Conservation (phyloP, 2,329 filamentous ascomycete species). For the Zymoseptoria ardabiliae region DNA sequence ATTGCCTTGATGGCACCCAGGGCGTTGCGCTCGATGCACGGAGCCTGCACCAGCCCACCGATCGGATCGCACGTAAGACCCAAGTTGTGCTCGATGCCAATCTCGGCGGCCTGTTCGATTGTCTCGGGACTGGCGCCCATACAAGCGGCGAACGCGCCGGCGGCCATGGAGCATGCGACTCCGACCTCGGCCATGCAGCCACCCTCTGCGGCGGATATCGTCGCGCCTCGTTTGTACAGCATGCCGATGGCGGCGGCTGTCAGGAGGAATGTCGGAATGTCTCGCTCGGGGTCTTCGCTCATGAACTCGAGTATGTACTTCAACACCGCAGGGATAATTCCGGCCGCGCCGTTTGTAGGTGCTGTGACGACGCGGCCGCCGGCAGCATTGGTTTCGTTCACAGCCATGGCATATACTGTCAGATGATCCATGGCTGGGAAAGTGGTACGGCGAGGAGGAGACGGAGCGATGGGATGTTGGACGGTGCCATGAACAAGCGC, state of each 20-base stretch:
- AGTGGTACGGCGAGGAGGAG: constrained; percentile 40
- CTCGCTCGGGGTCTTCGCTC: constrained; percentile 45
- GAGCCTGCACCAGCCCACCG: constrained; percentile 45
- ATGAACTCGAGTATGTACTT: constrained; percentile 47
- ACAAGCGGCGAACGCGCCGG: constrained; percentile 45
- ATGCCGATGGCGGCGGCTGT: constrained; percentile 47
- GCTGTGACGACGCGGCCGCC: constrained; percentile 47
- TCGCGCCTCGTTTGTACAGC: constrained; percentile 48
- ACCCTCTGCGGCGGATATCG: constrained; percentile 46
- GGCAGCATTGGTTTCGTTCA: constrained; percentile 48
- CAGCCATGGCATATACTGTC: constrained; percentile 46
- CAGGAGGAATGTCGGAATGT: constrained; percentile 44
- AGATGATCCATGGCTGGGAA: constrained; percentile 47
- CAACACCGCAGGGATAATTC: constrained; percentile 46
- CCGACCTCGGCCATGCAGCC: constrained; percentile 50
- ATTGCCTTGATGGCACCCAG: constrained; percentile 47
- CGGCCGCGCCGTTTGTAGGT: constrained; percentile 46
- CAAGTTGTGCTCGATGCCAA: constrained; percentile 48
- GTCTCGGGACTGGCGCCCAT: constrained; percentile 47
- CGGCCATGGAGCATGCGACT: constrained; percentile 47
- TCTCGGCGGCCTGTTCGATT: constrained; percentile 47
- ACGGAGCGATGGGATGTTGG: constrained; percentile 41
- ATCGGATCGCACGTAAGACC: constrained; percentile 47
- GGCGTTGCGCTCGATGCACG: constrained; percentile 47
- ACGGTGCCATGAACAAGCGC: constrained; percentile 38